These are phyloP conservation scores for Umbelopsis sp. DNA, from an alignment of 192 early-diverging fungal species.

Conservation along the genomic window DNA sequence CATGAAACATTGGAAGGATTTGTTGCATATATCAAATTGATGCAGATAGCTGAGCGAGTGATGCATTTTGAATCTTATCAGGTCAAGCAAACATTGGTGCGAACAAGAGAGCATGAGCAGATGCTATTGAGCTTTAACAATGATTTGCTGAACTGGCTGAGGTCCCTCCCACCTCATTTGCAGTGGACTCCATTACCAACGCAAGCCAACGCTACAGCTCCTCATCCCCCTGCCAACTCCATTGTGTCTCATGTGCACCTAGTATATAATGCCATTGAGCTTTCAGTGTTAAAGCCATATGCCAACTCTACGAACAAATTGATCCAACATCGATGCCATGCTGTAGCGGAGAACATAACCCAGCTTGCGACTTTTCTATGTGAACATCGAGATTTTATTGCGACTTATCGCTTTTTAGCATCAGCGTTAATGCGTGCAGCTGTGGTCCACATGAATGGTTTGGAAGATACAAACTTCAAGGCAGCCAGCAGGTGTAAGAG, in stretches of 20 bases:
- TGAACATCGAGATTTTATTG: constrained; percentile 18
- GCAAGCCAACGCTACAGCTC: neutral
- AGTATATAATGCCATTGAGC: constrained; percentile 33
- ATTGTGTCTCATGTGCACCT: constrained; percentile 31
- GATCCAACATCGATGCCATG: constrained; percentile 20
- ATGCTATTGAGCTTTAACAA: constrained; percentile 31
- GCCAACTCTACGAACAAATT: constrained; percentile 2
- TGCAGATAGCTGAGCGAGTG: constrained; percentile 30
- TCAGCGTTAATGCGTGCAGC: constrained; percentile 10
- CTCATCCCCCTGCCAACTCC: constrained; percentile 22
- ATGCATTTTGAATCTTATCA: constrained; percentile 22
- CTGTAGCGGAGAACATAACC: constrained; percentile 27
- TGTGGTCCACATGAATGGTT: constrained; percentile 3
- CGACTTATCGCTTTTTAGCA: constrained; percentile 6
- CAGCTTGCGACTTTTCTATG: constrained; percentile 17
- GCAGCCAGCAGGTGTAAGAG: neutral
- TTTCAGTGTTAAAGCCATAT: constrained; percentile 28
- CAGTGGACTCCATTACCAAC: constrained; percentile 29
- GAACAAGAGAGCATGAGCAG: constrained; percentile 32
- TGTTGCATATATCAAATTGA: constrained; percentile 21
- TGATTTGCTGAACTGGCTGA: constrained; percentile 30
- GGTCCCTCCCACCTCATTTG: constrained; percentile 24
- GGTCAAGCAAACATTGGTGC: constrained; percentile 15
- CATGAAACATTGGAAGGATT: constrained; percentile 20
- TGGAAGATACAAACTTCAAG: neutral